These are phyloP conservation scores for Cordyceps pruinosa DNA, from an alignment of 2,329 filamentous ascomycete genomes.

Conservation along the genomic window DNA sequence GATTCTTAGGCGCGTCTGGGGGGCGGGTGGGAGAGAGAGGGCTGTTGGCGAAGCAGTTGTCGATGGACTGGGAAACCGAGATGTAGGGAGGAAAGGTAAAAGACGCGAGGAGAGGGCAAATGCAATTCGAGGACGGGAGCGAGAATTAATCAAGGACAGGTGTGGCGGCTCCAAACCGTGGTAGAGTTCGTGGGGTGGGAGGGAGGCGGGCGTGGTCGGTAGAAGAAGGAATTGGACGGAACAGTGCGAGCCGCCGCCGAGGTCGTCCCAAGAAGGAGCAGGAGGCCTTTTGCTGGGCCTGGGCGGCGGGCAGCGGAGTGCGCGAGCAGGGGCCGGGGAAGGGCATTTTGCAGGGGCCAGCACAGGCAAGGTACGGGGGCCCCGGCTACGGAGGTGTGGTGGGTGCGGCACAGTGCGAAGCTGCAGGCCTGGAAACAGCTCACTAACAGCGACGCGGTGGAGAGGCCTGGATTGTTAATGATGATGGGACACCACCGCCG, in stretches of 20 bases:
- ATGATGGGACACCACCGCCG: constrained; percentile 5
- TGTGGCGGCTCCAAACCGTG: neutral
- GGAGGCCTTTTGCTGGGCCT: neutral
- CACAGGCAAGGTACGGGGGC: too few species aligned
- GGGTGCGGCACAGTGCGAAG: neutral
- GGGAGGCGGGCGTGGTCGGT: neutral
- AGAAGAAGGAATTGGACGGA: constrained; percentile 8
- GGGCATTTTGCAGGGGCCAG: too few species aligned
- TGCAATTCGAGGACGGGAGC: neutral
- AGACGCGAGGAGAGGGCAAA: neutral
- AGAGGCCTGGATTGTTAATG: neutral
- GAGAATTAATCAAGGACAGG: neutral
- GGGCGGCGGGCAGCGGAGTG: neutral
- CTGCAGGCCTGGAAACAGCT: neutral
- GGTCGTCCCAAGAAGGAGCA: neutral
- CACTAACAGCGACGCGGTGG: neutral
- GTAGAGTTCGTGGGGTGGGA: neutral
- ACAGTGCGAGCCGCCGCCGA: constrained; percentile 12
- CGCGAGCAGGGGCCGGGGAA: neutral
- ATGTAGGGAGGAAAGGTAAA: neutral
- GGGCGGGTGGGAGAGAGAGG: neutral
- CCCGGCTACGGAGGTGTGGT: neutral
- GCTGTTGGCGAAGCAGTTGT: neutral
- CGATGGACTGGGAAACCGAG: neutral
- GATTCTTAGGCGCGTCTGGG: constrained; percentile 6